Evolutionary conservation across 768 basidiomycete species (phyloP), one percentile per base, ranked within the genome.

Genomic region (Russula sp.): DNA sequence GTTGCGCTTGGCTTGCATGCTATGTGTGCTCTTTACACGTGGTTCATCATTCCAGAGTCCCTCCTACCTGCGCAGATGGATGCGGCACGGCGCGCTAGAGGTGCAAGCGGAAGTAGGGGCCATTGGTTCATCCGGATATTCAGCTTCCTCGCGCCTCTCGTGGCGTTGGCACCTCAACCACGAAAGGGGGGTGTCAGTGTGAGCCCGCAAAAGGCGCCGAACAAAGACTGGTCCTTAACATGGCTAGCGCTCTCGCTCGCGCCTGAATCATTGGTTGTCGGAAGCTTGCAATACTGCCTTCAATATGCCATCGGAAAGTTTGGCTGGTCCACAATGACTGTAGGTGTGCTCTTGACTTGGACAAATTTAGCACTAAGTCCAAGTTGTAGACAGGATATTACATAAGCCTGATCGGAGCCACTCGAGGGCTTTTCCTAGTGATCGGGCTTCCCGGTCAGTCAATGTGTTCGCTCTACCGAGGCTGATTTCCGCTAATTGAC

Each of bases 1-100:
- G 66, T 85, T 49, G 81, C 86, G 9, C 70, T 77, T 5, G 64
- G 69, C 9, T 61, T 83, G 7, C 85, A 88, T 64, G 25, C 77
- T 25, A 8, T 83, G 48, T 84, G 81, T 66, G 71, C 79, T 1
- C 51, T 78, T 45, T 66, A 84, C 50, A 68, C 83, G 32, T 79
- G 83, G 72, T 73, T 86, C 60, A 32, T 90, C 63, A 69, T 95
- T 51, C 93, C 93, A 0, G 93, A 97, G 72, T 90, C 91, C 0
- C 77, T 93, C 1, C 81, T 86, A 10, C 68, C 72, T 39, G 74
- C 71, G 25, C 74, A 76, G 39, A 58, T 75, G 52, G 69, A 53
- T 67, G 67, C 58, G 64, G 66, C 59, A 58, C 67, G 45, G 68
- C 70, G 61, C 43, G 64, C 57, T 42, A 64, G 55, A 54, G 62